Base-by-base conservation (phyloP, 2,329 filamentous ascomycete genomes). In the Pseudohalonectria lignicola region DNA sequence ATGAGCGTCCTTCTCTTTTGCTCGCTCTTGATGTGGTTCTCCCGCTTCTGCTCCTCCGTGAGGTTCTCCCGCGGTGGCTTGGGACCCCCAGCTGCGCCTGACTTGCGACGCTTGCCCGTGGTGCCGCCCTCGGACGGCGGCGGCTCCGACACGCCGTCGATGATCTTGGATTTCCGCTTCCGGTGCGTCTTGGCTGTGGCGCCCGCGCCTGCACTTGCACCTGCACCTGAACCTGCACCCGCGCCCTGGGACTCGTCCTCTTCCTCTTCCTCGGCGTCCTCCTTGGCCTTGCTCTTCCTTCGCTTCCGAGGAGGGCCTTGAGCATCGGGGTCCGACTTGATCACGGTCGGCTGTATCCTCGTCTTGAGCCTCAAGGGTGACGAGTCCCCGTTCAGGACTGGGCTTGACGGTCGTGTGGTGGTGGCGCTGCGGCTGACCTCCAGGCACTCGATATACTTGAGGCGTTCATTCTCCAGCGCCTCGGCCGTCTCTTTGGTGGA, bases 11-110 rank as follows among this genome's bases (percentile, higher is more conserved):
- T 71, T 25, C 87, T 74, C 58, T 92, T 93, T 60, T 94, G 85
- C 54, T 93, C 86, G 37, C 86, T 92, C 37, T 79, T 70, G 46
- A 94, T 92, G 53, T 93, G 86, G 48, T 94, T 94, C 50, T 79
- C 80, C 33, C 85, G 71, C 59, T 90, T 92, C 57, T 92, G 82
- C 43, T 82, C 79, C 47, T 90, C 83, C 0, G 78, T 75, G 4
- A 92, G 76, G 48, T 94, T 94, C 53, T 79, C 81, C 19, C 82
- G 62, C 3, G 66, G 53, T 2, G 61, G 41, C 49, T 77, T 79
- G 15, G 56, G 29, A n/a, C 37, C 45, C 9, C 47, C 55, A 29
- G 52, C 60, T n/a, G 45, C 46, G 6, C 52, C 55, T 2, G 71
- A 73, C 49, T 73, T 76, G 26, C 70, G 64, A 35, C 71, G 61